Conservation (phyloP, 2,329 filamentous ascomycete genomes). For the Calonectria pseudoturangicola region DNA sequence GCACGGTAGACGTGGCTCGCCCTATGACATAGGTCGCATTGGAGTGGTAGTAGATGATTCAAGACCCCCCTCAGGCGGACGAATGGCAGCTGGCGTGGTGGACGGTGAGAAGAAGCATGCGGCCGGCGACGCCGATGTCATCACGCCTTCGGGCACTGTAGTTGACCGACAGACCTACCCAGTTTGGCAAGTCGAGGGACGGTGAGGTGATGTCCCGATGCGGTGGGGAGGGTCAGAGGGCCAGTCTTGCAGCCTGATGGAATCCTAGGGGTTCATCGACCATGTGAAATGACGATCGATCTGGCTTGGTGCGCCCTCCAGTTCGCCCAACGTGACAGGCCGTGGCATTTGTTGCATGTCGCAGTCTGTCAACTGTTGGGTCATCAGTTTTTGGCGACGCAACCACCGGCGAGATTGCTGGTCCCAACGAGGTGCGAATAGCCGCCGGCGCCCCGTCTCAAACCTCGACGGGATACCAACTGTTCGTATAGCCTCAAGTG, state of each 20-base stretch:
- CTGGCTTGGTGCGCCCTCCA: constrained; percentile 29
- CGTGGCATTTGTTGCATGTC: constrained; percentile 21
- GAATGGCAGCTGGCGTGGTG: constrained; percentile 29
- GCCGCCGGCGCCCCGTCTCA: not conserved
- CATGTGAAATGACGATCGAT: constrained; percentile 37
- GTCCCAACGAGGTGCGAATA: constrained; percentile 14
- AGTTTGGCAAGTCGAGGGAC: constrained; percentile 30
- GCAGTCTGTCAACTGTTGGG: constrained; percentile 27
- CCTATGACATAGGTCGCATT: constrained; percentile 27
- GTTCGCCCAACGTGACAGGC: constrained; percentile 26
- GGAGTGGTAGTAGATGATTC: constrained; percentile 31
- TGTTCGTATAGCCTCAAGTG: constrained; percentile 23
- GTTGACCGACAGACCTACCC: constrained; percentile 27
- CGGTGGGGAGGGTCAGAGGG: constrained; percentile 23
- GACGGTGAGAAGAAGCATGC: constrained; percentile 31
- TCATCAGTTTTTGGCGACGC: constrained; percentile 31
- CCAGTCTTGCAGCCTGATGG: constrained; percentile 26
- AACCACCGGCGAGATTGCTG: constrained; percentile 8
- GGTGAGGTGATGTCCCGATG: constrained; percentile 13
- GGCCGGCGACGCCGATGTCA: constrained; percentile 52
- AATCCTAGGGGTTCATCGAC: constrained; percentile 32
- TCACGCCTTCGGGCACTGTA: constrained; percentile 8
- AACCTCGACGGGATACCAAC: not conserved
- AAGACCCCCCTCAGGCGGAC: constrained; percentile 28
- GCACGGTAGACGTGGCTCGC: constrained; percentile 31